A percentile compares a stretch with the other conserved stretches of the same genome.
phyloP scores from a whole-genome alignment of 73 alveolate species.

The Paramecium bursaria region DNA sequence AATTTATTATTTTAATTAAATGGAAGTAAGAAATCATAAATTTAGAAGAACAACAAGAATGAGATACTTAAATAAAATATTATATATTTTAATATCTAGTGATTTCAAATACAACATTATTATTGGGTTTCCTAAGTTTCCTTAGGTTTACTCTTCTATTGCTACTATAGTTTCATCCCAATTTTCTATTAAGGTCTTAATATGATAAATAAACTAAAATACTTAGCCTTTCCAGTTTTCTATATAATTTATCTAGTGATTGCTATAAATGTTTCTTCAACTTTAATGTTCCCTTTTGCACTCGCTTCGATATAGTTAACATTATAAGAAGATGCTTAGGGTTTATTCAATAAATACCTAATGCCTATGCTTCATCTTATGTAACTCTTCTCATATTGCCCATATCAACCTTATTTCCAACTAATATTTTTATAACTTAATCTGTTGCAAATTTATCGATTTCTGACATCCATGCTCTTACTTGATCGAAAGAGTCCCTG shows the following conservation, averaged over 20 bases:
- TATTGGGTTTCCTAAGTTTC: too few relatives aligned
- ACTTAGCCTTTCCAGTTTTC: conserved; percentile 28
- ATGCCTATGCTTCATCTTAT: conserved; percentile 60
- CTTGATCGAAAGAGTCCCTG: conserved; percentile 82
- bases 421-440: conserved; percentile 38
- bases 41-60: too few relatives aligned
- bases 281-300: conserved; percentile 46
- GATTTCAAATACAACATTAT: too few relatives aligned
- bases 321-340: conserved; percentile 12
- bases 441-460: conserved; percentile 72
- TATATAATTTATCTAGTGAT: conserved; percentile 40
- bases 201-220: not conserved
- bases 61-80: too few relatives aligned
- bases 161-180: conserved; percentile 52
- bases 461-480: conserved; percentile 86
- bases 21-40: too few relatives aligned
- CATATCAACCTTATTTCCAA: conserved; percentile 67
- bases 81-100: too few relatives aligned
- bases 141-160: too few relatives aligned
- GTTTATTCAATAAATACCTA: conserved; percentile 4
- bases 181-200: not conserved
- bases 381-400: conserved; percentile 45
- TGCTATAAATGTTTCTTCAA: conserved; percentile 29
- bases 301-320: conserved; percentile 32
- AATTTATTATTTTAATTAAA: too few relatives aligned